Evolutionary conservation across 1,284 basidiomycete genomes (phyloP).

Genomic region (Termitomyces sp.): DNA sequence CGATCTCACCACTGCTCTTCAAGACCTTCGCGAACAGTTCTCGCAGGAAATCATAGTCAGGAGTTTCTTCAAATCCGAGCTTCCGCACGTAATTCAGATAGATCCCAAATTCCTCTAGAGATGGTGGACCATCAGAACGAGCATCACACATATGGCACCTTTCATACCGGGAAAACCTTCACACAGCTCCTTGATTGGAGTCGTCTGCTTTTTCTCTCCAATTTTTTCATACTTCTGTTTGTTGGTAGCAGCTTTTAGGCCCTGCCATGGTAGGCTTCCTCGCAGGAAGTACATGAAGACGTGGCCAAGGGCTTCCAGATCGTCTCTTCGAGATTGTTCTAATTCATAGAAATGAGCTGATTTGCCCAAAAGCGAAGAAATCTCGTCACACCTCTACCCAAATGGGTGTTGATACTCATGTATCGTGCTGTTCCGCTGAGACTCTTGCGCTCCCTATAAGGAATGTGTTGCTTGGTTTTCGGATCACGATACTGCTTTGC

Average conservation of each 20-base stretch:
- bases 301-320: conserved; percentile 91
- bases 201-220: conserved; percentile 97
- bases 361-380: conserved; percentile 6
- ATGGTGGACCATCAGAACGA: conserved; percentile 12
- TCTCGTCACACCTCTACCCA: conserved; percentile 70
- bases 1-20: conserved; percentile 82
- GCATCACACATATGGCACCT: conserved; percentile 1
- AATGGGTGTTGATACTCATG: conserved; percentile 97
- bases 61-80: conserved; percentile 89
- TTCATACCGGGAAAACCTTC: conserved; percentile 82
- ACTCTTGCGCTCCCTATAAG: conserved; percentile 92
- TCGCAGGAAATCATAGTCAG: conserved; percentile 93
- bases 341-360: conserved; percentile 7
- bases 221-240: conserved; percentile 99
- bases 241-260: conserved; percentile 93
- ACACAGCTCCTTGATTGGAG: conserved; percentile 89
- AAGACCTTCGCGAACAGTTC: conserved; percentile 90
- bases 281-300: conserved; percentile 98
- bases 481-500: conserved; percentile 97
- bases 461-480: conserved; percentile 96
- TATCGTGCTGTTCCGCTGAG: conserved; percentile 89
- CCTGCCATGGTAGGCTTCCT: conserved; percentile 93
- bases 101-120: conserved; percentile 78
- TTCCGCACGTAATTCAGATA: conserved; percentile 87
- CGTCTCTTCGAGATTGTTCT: conserved; percentile 94